phyloP scores from a whole-genome alignment of 768 basidiomycete genomes.

The Lactifluus hygrophoroides region DNA sequence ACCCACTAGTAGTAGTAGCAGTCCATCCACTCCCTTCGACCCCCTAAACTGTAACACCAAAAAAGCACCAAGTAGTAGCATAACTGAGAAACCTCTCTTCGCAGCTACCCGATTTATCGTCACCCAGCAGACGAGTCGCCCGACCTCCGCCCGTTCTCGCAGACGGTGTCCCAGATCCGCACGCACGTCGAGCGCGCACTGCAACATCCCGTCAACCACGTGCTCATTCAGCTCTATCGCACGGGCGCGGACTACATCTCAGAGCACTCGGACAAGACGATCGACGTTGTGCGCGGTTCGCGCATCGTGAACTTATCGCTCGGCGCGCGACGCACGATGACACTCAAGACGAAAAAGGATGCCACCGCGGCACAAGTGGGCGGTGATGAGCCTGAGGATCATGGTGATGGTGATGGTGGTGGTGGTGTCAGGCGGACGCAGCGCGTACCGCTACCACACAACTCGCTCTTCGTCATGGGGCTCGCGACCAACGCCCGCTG shows the following conservation, averaged over 20 bases:
- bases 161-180: constrained; percentile 58
- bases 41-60: too few relatives aligned
- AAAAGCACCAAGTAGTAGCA: background rate
- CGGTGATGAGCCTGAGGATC: background rate
- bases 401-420: background rate
- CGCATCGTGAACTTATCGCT: constrained; percentile 76
- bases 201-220: constrained; percentile 69
- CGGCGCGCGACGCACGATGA: constrained; percentile 72
- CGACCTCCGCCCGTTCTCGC: constrained; percentile 54
- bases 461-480: constrained; percentile 78
- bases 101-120: constrained; percentile 69
- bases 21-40: too few relatives aligned
- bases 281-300: constrained; percentile 68
- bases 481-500: constrained; percentile 63
- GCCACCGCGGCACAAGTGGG: background rate
- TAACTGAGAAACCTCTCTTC: background rate
- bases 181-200: constrained; percentile 50
- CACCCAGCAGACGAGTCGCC: constrained; percentile 79
- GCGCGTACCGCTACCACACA: constrained; percentile 67
- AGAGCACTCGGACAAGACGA: constrained; percentile 81
- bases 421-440: constrained; percentile 30
- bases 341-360: constrained; percentile 58
- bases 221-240: constrained; percentile 76
- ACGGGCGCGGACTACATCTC: constrained; percentile 76
- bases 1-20: too few relatives aligned